phyloP scores from a whole-genome alignment of 2,329 filamentous ascomycete genomes.

The Aureobasidium leucospermi region DNA sequence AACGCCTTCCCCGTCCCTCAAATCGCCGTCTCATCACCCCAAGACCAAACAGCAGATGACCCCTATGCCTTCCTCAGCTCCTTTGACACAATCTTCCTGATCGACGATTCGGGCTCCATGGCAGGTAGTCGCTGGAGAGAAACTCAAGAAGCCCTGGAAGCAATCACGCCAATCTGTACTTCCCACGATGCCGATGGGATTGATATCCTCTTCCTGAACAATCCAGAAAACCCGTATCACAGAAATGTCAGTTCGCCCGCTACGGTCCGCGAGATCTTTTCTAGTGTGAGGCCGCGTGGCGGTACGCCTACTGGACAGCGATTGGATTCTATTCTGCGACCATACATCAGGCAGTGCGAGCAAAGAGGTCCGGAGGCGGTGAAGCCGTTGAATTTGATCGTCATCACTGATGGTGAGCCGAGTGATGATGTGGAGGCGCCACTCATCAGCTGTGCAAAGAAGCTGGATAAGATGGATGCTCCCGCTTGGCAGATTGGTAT shows the following conservation, averaged over 20 bases:
- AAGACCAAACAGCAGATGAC: conserved; percentile 45
- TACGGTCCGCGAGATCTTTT: conserved; percentile 63
- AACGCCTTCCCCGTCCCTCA: conserved; percentile 30
- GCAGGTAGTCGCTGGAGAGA: conserved; percentile 67
- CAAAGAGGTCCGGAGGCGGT: conserved; percentile 34
- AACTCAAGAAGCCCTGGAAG: conserved; percentile 59
- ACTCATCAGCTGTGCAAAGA: conserved; percentile 60
- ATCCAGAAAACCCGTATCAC: conserved; percentile 52
- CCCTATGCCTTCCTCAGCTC: conserved; percentile 65
- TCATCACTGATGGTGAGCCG: conserved; percentile 82
- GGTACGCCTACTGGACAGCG: conserved; percentile 69
- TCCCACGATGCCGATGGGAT: conserved; percentile 74
- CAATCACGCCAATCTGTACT: conserved; percentile 77
- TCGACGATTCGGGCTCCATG: conserved; percentile 93
- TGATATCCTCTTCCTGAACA: conserved; percentile 87
- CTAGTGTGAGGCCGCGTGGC: conserved; percentile 54
- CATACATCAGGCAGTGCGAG: conserved; percentile 58
- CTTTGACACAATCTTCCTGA: conserved; percentile 85
- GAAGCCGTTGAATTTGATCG: conserved; percentile 83
- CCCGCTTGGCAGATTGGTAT: conserved; percentile 78
- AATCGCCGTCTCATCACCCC: conserved; percentile 18
- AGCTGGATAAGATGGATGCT: conserved; percentile 62
- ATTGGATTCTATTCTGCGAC: conserved; percentile 62
- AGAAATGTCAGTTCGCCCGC: conserved; percentile 53
- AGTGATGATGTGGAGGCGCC: conserved; percentile 69